These are phyloP conservation scores for Leccinum holopus DNA, from an alignment of 1,284 basidiomycete genomes.

Conservation along the genomic window DNA sequence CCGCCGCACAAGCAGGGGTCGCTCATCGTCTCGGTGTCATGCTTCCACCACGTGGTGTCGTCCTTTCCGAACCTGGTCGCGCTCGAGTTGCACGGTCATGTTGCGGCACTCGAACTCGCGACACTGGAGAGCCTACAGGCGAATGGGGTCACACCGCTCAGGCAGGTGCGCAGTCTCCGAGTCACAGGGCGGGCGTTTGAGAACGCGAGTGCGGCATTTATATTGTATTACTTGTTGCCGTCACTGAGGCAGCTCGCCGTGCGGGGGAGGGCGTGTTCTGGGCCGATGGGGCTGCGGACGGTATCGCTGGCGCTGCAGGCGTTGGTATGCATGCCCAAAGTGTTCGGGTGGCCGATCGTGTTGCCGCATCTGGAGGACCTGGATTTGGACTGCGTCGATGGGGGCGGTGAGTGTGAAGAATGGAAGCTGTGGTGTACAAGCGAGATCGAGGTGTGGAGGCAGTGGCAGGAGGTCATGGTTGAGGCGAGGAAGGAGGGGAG, in stretches of 20 bases:
- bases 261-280: constrained; percentile 17
- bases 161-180: constrained; percentile 14
- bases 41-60: too few relatives aligned
- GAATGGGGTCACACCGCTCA: constrained; percentile 13
- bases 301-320: constrained; percentile 19
- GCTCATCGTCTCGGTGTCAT: too few relatives aligned
- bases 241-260: constrained; percentile 11
- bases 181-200: constrained; percentile 15
- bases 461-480: too few relatives aligned
- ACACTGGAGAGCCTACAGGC: constrained; percentile 6
- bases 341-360: constrained; percentile 9
- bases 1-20: background rate
- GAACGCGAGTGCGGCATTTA: constrained; percentile 15
- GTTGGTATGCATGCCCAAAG: constrained; percentile 8
- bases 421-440: too few relatives aligned
- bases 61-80: constrained; percentile 1
- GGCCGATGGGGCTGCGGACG: constrained; percentile 13
- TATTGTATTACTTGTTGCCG: constrained; percentile 21
- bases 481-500: too few relatives aligned
- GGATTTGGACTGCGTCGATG: background rate
- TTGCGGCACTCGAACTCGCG: constrained; percentile 14
- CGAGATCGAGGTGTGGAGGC: too few relatives aligned
- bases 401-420: too few relatives aligned
- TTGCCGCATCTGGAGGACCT: constrained; percentile 15
- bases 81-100: constrained; percentile 21